Conservation (phyloP, 176 grass and related monocot genomes). For the Rhynchospora tenuis region DNA sequence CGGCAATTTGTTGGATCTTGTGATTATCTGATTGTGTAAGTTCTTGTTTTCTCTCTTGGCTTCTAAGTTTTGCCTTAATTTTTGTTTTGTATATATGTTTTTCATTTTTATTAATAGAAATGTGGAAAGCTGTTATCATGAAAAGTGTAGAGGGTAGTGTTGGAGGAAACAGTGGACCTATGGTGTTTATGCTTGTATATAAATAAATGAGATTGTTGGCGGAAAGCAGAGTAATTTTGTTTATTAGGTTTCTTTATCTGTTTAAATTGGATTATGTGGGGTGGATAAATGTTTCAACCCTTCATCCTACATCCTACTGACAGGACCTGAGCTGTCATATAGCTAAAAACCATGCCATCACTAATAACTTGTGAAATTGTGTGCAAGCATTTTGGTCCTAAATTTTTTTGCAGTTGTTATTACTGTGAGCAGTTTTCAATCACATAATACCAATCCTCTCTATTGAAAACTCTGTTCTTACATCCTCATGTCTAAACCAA, state of each 20-base stretch:
- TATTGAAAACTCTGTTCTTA: background rate
- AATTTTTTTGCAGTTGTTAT: background rate
- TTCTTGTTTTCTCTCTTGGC: slow-evolving; percentile 7
- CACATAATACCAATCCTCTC: background rate
- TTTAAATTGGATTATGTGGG: background rate
- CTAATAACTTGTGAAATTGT: background rate
- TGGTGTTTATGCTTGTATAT: background rate
- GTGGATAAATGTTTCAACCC: background rate
- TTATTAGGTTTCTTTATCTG: background rate
- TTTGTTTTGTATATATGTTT: background rate
- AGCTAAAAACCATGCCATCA: background rate
- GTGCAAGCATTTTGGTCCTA: background rate
- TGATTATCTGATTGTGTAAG: slow-evolving; percentile 99
- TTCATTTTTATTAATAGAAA: background rate
- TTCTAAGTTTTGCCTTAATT: slow-evolving; percentile 15
- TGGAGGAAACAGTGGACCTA: background rate
- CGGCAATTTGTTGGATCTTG: slow-evolving; percentile 74
- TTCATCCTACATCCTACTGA: background rate
- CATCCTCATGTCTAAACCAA: background rate
- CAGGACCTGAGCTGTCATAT: background rate
- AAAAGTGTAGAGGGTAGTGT: background rate
- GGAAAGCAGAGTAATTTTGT: background rate
- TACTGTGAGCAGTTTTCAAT: background rate
- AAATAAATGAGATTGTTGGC: background rate
- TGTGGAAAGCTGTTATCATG: background rate